These are phyloP conservation scores for Rhizoclosmatium sp. DNA, from an alignment of 192 early-diverging fungal genomes.

Conservation along the genomic window DNA sequence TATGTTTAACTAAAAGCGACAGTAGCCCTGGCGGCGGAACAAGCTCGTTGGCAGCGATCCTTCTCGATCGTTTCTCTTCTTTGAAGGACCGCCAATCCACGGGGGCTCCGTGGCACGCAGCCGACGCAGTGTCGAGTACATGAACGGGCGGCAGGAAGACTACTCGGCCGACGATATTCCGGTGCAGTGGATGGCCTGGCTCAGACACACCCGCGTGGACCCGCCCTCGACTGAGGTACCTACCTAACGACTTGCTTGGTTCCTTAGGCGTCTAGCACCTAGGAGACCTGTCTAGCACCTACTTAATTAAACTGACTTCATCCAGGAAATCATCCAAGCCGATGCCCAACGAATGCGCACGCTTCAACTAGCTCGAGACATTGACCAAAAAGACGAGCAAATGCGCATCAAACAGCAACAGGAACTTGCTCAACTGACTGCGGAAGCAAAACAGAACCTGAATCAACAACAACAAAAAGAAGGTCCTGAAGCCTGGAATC, in stretches of 20 bases:
- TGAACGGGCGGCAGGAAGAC: slow-evolving; percentile 45
- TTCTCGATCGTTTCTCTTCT: slow-evolving; percentile 9
- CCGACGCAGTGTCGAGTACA: slow-evolving; percentile 48
- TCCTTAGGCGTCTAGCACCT: not conserved
- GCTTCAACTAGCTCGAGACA: not conserved
- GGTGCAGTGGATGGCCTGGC: slow-evolving; percentile 56
- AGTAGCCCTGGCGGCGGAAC: slow-evolving; percentile 23
- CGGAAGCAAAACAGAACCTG: not conserved
- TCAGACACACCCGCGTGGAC: slow-evolving; percentile 48
- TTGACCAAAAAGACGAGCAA: slow-evolving; percentile 13
- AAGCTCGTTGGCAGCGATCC: slow-evolving; percentile 22
- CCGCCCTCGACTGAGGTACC: slow-evolving; percentile 51
- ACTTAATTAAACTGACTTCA: not conserved
- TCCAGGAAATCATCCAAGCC: slow-evolving; percentile 18
- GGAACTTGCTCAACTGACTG: not conserved
- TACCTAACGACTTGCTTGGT: not conserved
- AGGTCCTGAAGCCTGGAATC: slow-evolving; percentile 20
- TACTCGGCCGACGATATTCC: slow-evolving; percentile 50
- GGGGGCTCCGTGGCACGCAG: slow-evolving; percentile 3
- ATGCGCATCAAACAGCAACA: not conserved
- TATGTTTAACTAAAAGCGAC: too few relatives aligned
- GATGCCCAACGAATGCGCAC: slow-evolving; percentile 6
- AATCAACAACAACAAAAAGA: not conserved
- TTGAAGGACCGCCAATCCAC: slow-evolving; percentile 28
- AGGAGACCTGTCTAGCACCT: too few relatives aligned